Conservation (phyloP, 371 early-diverging fungal genomes). For the Apophysomyces variabilis region DNA sequence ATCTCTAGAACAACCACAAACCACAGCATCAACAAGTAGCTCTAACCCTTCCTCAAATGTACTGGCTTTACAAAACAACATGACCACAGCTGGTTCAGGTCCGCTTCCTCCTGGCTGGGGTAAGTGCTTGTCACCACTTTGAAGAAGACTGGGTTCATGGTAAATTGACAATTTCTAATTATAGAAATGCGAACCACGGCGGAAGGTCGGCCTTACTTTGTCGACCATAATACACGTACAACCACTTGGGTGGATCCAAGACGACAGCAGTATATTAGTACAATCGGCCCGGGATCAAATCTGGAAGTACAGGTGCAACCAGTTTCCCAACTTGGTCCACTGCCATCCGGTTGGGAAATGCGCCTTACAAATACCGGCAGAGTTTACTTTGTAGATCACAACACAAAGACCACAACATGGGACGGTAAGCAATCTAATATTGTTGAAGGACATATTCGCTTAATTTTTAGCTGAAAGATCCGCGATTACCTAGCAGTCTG, state of each 20-base stretch:
- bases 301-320: constrained; percentile 73
- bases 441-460: background rate
- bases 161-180: background rate
- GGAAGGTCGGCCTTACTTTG: constrained; percentile 95
- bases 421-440: constrained; percentile 63
- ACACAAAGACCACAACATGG: constrained; percentile 94
- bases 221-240: constrained; percentile 95
- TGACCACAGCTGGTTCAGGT: constrained; percentile 76
- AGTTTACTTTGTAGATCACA: constrained; percentile 94
- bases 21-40: constrained; percentile 8
- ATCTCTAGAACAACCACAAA: constrained; percentile 24
- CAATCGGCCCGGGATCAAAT: constrained; percentile 57
- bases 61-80: constrained; percentile 52
- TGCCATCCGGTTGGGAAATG: constrained; percentile 98
- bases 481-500: constrained; percentile 90
- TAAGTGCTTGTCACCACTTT: constrained; percentile 16
- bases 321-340: constrained; percentile 79
- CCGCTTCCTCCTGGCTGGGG: constrained; percentile 96
- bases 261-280: constrained; percentile 66
- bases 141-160: background rate
- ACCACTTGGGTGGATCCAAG: constrained; percentile 97
- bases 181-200: constrained; percentile 78
- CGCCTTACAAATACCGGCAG: constrained; percentile 91
- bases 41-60: constrained; percentile 34
- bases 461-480: constrained; percentile 54